phyloP scores from a whole-genome alignment of 2,329 filamentous ascomycete genomes.

The Exophiala bonariae region DNA sequence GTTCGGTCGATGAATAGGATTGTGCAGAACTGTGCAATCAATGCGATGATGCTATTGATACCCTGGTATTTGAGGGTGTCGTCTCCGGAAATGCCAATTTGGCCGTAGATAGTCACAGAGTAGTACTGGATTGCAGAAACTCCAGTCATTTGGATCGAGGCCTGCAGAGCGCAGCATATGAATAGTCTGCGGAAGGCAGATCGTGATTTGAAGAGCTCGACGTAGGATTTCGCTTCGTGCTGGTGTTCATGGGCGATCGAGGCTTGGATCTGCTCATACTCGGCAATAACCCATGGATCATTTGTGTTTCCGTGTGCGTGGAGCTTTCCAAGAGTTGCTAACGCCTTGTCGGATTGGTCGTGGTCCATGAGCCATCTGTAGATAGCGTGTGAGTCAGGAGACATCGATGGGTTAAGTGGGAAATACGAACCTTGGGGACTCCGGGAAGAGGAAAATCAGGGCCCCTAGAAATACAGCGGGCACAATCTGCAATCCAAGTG shows the following conservation, averaged over 20 bases:
- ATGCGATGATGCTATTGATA: slow-evolving; percentile 69
- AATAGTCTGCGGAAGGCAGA: slow-evolving; percentile 72
- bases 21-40: slow-evolving; percentile 67
- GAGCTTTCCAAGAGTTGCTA: slow-evolving; percentile 66
- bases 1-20: slow-evolving; percentile 66
- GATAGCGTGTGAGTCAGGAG: slow-evolving; percentile 49
- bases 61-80: slow-evolving; percentile 74
- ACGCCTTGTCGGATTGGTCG: slow-evolving; percentile 63
- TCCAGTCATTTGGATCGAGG: slow-evolving; percentile 74
- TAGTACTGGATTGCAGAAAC: slow-evolving; percentile 76
- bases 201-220: slow-evolving; percentile 65
- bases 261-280: slow-evolving; percentile 70
- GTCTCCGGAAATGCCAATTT: slow-evolving; percentile 66
- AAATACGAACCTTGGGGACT: slow-evolving; percentile 44
- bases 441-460: slow-evolving; percentile 72
- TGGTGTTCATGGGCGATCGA: slow-evolving; percentile 67
- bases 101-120: slow-evolving; percentile 63
- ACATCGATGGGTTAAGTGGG: slow-evolving; percentile 13
- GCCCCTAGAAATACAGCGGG: slow-evolving; percentile 65
- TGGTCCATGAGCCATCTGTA: slow-evolving; percentile 70
- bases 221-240: slow-evolving; percentile 68
- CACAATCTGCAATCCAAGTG: slow-evolving; percentile 69
- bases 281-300: slow-evolving; percentile 70
- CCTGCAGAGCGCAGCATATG: slow-evolving; percentile 68
- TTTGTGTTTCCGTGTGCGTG: slow-evolving; percentile 67